Conservation (phyloP, 192 early-diverging fungal species). For the Helicostylum pulchrum region DNA sequence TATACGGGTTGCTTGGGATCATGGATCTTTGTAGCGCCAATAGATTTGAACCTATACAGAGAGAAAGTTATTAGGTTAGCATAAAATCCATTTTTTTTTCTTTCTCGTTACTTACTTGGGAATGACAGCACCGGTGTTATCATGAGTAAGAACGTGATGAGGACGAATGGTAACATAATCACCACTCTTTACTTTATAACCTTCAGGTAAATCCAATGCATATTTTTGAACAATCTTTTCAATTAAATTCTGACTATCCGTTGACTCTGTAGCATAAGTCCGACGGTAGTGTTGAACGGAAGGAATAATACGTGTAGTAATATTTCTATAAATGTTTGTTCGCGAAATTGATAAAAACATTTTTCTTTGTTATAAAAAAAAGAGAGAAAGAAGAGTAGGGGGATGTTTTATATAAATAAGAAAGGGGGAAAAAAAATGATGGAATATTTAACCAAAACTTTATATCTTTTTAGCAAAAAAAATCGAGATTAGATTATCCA, state of each 20-base stretch:
- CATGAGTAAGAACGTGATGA: constrained; percentile 92
- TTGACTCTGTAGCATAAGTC: constrained; percentile 16
- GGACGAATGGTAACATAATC: constrained; percentile 95
- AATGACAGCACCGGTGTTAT: constrained; percentile 94
- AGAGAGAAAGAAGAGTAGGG: constrained; percentile 7
- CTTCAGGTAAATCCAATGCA: constrained; percentile 69
- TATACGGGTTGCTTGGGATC: constrained; percentile 85
- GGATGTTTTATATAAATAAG: neutral
- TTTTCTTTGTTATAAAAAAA: neutral
- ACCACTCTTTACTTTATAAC: constrained; percentile 71
- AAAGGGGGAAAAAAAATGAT: neutral
- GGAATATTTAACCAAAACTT: no score
- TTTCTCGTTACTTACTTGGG: constrained; percentile 62
- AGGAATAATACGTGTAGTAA: neutral
- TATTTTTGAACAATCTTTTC: constrained; percentile 96
- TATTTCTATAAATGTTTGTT: neutral
- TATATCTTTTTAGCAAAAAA: no score
- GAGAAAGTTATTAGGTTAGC: neutral
- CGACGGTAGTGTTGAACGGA: constrained; percentile 2
- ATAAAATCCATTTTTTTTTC: neutral
- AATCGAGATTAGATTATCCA: no score
- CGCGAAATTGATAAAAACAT: constrained; percentile 12
- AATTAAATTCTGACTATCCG: constrained; percentile 74
- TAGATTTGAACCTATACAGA: constrained; percentile 71
- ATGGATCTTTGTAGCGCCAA: constrained; percentile 82